Conservation (phyloP, 139 green algal species). For the Ulvella scutata region DNA sequence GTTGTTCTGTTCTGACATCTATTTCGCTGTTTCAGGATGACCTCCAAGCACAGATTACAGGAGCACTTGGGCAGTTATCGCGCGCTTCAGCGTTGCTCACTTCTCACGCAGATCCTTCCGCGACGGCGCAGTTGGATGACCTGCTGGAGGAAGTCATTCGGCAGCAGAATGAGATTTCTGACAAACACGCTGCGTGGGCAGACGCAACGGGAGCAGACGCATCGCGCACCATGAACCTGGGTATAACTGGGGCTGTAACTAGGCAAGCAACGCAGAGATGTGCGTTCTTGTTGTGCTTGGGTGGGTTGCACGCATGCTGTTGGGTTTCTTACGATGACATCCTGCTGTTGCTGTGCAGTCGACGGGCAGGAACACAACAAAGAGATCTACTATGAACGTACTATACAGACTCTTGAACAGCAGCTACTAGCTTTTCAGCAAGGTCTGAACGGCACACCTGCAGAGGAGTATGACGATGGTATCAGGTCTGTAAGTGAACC, state of each 20-base stretch:
- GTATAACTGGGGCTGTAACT: neutral
- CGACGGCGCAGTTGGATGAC: neutral
- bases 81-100: neutral
- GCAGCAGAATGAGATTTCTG: neutral
- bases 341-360: too few species aligned
- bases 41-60: neutral
- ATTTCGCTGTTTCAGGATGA: neutral
- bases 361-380: conserved; percentile 2
- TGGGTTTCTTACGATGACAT: neutral
- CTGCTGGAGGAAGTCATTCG: neutral
- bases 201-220: neutral
- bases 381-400: neutral
- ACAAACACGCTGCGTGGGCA: neutral
- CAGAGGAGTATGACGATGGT: too few species aligned
- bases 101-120: neutral
- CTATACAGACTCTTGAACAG: neutral
- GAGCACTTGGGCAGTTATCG: neutral
- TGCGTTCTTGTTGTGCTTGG: neutral
- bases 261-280: neutral
- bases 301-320: neutral
- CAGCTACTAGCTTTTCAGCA: neutral
- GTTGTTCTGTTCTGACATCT: neutral
- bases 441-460: neutral
- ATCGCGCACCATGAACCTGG: neutral
- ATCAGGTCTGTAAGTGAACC: too few species aligned